phyloP scores from a whole-genome alignment of 1,139 yeast species.

The Zhuliangozyma blackwelliae region DNA sequence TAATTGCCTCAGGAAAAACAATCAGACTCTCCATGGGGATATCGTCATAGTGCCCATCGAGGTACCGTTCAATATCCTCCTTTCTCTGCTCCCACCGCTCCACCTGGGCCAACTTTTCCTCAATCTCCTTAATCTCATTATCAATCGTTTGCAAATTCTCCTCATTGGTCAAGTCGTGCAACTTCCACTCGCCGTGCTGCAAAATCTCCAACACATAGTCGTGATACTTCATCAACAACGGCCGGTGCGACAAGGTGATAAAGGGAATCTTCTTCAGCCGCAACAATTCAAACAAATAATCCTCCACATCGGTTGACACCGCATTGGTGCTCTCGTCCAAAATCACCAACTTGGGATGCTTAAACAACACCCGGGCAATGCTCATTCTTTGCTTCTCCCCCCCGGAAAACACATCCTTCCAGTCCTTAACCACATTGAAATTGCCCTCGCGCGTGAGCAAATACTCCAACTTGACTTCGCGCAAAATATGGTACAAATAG shows the following conservation, averaged over 20 bases:
- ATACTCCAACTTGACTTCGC: constrained; percentile 78
- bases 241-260: constrained; percentile 83
- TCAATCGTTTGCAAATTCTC: constrained; percentile 60
- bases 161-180: constrained; percentile 51
- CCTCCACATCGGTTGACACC: constrained; percentile 88
- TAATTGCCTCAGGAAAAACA: constrained; percentile 3
- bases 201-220: constrained; percentile 66
- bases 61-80: constrained; percentile 35
- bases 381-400: constrained; percentile 93
- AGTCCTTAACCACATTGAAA: constrained; percentile 62
- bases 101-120: constrained; percentile 50
- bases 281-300: constrained; percentile 73
- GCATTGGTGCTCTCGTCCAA: constrained; percentile 95
- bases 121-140: constrained; percentile 60
- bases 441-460: constrained; percentile 61
- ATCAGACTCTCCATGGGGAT: constrained; percentile 9
- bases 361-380: constrained; percentile 83
- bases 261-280: constrained; percentile 69
- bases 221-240: constrained; percentile 81
- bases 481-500: constrained; percentile 62
- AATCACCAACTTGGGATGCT: constrained; percentile 76
- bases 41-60: constrained; percentile 33
- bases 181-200: constrained; percentile 32
- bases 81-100: constrained; percentile 50
- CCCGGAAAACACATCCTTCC: constrained; percentile 92